Base-by-base conservation (phyloP, 1,139 yeast species). In the Hansenula sp. region DNA sequence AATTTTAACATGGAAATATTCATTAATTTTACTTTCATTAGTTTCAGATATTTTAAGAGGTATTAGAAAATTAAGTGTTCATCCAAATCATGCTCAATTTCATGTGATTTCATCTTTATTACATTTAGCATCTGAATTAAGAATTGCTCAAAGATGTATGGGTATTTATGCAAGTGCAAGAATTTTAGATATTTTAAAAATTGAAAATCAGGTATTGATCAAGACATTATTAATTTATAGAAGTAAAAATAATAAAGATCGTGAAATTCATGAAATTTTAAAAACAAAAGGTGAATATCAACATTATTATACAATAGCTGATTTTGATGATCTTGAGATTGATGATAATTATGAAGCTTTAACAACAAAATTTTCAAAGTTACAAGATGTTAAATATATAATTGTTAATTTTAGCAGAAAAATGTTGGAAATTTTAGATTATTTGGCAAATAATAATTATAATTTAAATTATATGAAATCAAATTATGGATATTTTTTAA, bases 61-160 rank as follows among this genome's bases (percentile, higher is more conserved):
- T 4, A 40, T 30, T 34, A 40, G 36, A 29, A 40, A 40, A 27
- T 24, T 40, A 3, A 43, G 41, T 8, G 27, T 34, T 22, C 45
- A 44, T 26, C 35, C 31, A 22, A 42, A 44, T 39, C 42, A 40
- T 29, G 32, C 30, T 30, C 21, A 38, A 3, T 46, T 42, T 31
- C 39, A 36, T 31, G 45, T 47, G 1, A 42, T 38, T 5, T 16
- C 45, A 0, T 36, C 44, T 13, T 18, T 46, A 12, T 8, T 46
- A 16, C 13, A 39, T 29, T 42, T 44, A 46, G 42, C 47, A 4
- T 46, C 46, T 14, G 42, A 44, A 8, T 14, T 44, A 22, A 42
- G 47, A 34, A 42, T 44, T 27, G 39, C 49, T 13, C 47, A 46
- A 36, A 40, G 44, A 34, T 33, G 47, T 20, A 47, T 46, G 4